Percentiles rank a stretch among this genome's conserved stretches.
These are phyloP conservation scores for Babjeviella inositovora DNA, from an alignment of 805 yeast genomes.

Conservation along the genomic window DNA sequence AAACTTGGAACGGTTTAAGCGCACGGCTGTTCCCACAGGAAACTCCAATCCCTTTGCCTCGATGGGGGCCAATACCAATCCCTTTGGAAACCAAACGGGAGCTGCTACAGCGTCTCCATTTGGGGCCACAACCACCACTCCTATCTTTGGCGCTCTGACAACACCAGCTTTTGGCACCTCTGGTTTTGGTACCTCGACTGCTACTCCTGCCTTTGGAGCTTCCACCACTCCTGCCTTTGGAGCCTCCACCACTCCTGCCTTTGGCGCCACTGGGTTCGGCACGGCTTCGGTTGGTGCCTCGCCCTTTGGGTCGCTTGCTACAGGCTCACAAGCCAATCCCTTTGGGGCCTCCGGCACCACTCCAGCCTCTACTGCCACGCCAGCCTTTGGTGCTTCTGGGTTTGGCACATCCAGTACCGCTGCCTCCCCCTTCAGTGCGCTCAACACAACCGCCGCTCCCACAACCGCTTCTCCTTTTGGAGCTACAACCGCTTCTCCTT, in stretches of 20 bases:
- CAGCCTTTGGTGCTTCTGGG: constrained; percentile 6
- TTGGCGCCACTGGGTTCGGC: constrained; percentile 4
- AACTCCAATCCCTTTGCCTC: constrained; percentile 4
- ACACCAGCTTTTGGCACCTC: constrained; percentile 7
- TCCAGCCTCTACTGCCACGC: too few species aligned
- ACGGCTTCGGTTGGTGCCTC: too few species aligned
- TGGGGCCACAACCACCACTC: constrained; percentile 4
- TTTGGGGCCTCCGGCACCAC: too few species aligned
- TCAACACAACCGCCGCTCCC: too few species aligned
- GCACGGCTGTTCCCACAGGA: constrained; percentile 2
- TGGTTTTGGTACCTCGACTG: constrained; percentile 3
- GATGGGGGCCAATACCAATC: constrained; percentile 3
- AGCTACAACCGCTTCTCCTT: constrained; percentile 2
- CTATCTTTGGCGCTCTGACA: constrained; percentile 5
- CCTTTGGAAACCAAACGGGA: constrained; percentile 5
- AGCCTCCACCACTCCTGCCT: constrained; percentile 2
- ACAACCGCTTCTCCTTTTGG: constrained; percentile 3
- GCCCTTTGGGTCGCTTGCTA: too few species aligned
- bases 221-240: constrained; percentile 4
- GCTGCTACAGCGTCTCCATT: constrained; percentile 6
- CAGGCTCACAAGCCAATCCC: too few species aligned
- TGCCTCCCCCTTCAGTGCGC: constrained; percentile 4
- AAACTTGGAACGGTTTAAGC: constrained; percentile 8
- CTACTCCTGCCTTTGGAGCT: constrained; percentile 3
- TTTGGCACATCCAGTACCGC: constrained; percentile 3